A percentile compares a stretch with the other conserved stretches of the same genome.
Conservation (phyloP, 805 yeast genomes). For the Jamesozyma hellenica region DNA sequence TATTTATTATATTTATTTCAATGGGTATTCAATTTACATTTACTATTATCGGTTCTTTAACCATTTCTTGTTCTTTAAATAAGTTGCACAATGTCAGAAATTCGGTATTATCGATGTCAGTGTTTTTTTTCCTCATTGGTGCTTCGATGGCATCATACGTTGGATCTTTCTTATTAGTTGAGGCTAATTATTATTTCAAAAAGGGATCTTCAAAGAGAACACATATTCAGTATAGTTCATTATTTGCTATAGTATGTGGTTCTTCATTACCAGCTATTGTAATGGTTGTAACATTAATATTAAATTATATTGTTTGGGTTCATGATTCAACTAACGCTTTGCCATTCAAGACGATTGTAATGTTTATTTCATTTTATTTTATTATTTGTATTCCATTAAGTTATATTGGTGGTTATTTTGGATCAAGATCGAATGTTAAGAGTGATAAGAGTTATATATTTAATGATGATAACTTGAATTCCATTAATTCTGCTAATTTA, state of each 20-base stretch:
- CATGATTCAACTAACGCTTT: conserved; percentile 64
- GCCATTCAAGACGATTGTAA: conserved; percentile 66
- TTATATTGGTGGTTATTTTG: conserved; percentile 49
- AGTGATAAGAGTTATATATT: not conserved
- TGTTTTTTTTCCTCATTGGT: conserved; percentile 52
- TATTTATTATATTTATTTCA: conserved; percentile 51
- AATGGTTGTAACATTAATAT: conserved; percentile 39
- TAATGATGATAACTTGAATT: not conserved
- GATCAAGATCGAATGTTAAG: conserved; percentile 2
- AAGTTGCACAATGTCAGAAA: conserved; percentile 60
- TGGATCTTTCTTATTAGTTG: conserved; percentile 42
- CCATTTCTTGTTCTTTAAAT: conserved; percentile 47
- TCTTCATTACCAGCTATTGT: conserved; percentile 39
- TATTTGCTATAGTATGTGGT: conserved; percentile 37
- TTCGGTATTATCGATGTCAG: conserved; percentile 51
- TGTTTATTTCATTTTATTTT: conserved; percentile 48
- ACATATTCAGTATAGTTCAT: conserved; percentile 4
- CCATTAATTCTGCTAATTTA: not conserved
- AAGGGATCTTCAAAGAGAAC: conserved; percentile 1
- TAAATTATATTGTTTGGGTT: conserved; percentile 68
- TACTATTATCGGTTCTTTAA: conserved; percentile 51
- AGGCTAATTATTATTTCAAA: conserved; percentile 4
- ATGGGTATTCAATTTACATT: conserved; percentile 67
- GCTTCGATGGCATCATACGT: conserved; percentile 68
- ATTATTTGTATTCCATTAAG: conserved; percentile 68